Evolutionary conservation across 768 basidiomycete species (phyloP), one percentile per base, ranked within the genome.

Genomic region (Steccherinum ochraceum): DNA sequence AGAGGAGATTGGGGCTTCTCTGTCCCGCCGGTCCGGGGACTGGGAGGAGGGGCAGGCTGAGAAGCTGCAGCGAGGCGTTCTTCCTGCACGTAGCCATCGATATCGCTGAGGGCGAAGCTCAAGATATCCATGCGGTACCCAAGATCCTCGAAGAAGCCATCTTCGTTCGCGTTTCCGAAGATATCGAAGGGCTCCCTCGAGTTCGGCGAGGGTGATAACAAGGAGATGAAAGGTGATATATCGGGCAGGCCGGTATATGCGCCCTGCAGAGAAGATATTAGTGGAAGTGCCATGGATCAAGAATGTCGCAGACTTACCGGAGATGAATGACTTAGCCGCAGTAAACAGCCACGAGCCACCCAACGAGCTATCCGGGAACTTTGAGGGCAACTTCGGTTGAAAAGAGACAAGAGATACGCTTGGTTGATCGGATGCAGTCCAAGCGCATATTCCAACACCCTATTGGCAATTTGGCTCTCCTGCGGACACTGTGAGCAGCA

Each of bases 111-210:
- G 4, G 79, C 84, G 10, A 79, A 66, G 20, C 73, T 71, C n/a
- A 89, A 73, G 25, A 89, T 74, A 18, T 70, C 67, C 12, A 83
- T 68, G 54, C 80, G 69, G 60, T 75, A 74, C 4, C 72, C 67
- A 61, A 91, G 70, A 30, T 78, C 75, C 26, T 80, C 75, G 51
- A 82, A 89, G 64, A 87, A 79, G 2, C 76, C 69, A 1, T 60
- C 59, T 24, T 63, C 81, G 18, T 76, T 72, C 12, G 76, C 72
- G 21, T 72, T 67, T 48, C 71, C 62, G 18, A 76, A 54, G 35
- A 84, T 59, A 20, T 80, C 74, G 54, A 89, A 83, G 42, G 78
- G 65, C 21, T 72, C 75, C 35, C 55, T 27, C 46, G 69, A 63
- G 51, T 72, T 72, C 25, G 67, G 58, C 2, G 71, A 64, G 18